These are phyloP conservation scores for Arctostaphylos glauca DNA, from an alignment of 148 eudicot species.

Conservation along the genomic window DNA sequence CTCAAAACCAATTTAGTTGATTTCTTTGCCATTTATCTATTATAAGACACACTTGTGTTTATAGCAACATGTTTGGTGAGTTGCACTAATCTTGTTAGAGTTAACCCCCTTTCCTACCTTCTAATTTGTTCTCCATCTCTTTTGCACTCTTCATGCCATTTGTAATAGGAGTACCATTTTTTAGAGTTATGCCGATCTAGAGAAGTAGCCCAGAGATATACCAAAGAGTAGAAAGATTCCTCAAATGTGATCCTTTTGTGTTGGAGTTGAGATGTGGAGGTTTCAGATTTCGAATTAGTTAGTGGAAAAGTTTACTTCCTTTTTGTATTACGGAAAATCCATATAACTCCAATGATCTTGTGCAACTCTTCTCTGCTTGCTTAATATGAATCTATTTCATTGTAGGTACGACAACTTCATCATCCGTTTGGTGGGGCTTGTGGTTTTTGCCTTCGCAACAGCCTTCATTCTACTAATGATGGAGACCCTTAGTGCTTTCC, in stretches of 20 bases:
- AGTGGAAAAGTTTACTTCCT: background rate
- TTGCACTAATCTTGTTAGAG: background rate
- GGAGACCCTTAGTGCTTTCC: constrained; percentile 97
- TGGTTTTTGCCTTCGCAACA: constrained; percentile 85
- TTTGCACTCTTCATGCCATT: background rate
- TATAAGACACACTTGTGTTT: background rate
- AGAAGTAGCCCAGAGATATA: too few species aligned
- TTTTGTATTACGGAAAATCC: background rate
- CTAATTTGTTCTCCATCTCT: background rate
- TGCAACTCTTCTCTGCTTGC: background rate
- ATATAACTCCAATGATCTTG: background rate
- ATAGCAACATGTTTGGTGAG: background rate
- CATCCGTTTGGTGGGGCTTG: constrained; percentile 70
- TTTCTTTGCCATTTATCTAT: background rate
- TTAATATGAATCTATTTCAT: background rate
- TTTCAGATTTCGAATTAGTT: background rate
- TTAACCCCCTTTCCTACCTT: too few species aligned
- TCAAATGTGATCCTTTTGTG: background rate
- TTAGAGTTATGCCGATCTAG: too few species aligned
- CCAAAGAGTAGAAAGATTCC: too few species aligned
- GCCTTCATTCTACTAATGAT: constrained; percentile 91
- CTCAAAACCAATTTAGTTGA: background rate
- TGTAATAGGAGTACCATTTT: background rate
- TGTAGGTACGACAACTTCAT: constrained; percentile 77
- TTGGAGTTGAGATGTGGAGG: background rate